Evolutionary conservation across 495 filamentous ascomycete species (phyloP).

Genomic region (Patellaria atrata): DNA sequence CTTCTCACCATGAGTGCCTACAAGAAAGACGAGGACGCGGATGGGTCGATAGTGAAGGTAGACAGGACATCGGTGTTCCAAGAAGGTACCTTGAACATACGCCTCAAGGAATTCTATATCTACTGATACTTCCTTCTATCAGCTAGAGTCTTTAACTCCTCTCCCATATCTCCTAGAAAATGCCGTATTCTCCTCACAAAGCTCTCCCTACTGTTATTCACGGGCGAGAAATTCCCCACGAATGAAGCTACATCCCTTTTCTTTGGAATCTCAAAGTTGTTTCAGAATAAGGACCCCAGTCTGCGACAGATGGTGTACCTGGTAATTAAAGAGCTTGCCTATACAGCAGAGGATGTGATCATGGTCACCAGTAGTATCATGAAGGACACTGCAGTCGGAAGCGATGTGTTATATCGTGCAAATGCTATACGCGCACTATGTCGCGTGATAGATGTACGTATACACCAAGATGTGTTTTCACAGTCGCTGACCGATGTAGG

Average conservation of each 20-base stretch:
- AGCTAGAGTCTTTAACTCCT: constrained; percentile 97
- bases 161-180: constrained; percentile 85
- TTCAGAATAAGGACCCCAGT: constrained; percentile 97
- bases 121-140: constrained; percentile 10
- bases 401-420: constrained; percentile 86
- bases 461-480: constrained; percentile 1
- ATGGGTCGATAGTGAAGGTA: constrained; percentile 83
- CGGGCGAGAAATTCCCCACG: constrained; percentile 88
- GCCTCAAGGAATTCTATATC: not conserved
- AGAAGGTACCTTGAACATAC: constrained; percentile 51
- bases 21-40: no score
- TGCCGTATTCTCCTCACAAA: constrained; percentile 94
- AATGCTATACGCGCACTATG: constrained; percentile 95
- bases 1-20: no score
- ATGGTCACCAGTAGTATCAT: constrained; percentile 96
- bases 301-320: constrained; percentile 99
- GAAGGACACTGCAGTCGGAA: constrained; percentile 96
- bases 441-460: constrained; percentile 90
- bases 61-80: constrained; percentile 98
- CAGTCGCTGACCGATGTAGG: constrained; percentile 35
- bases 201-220: constrained; percentile 92
- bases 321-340: constrained; percentile 83
- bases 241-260: constrained; percentile 97
- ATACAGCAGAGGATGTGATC: constrained; percentile 96
- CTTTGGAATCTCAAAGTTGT: constrained; percentile 96